Conservation (phyloP, 306 rosid species). For the Fragaria ananassa region DNA sequence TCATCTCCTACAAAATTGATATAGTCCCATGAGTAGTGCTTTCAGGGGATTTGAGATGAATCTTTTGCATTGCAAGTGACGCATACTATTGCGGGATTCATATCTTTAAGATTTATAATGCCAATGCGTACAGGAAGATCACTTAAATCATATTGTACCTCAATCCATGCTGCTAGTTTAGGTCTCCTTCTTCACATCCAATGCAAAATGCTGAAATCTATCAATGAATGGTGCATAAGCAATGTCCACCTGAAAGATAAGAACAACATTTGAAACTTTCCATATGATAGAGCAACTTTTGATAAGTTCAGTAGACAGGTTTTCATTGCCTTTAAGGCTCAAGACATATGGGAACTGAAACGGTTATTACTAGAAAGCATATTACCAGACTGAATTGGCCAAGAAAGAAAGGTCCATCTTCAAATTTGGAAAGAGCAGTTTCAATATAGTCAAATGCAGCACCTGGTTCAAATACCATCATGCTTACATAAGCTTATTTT, state of each 20-base stretch:
- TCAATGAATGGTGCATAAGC: slow-evolving; percentile 85
- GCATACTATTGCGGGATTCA: not conserved
- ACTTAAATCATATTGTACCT: slow-evolving; percentile 36
- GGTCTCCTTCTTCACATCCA: slow-evolving; percentile 69
- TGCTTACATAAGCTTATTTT: not conserved
- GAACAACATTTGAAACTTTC: not conserved
- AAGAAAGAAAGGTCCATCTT: slow-evolving; percentile 75
- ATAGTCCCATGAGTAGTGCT: not conserved
- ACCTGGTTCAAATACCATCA: slow-evolving; percentile 32
- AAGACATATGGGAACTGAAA: not conserved
- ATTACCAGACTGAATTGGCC: slow-evolving; percentile 76
- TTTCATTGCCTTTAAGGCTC: not conserved
- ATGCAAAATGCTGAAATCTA: slow-evolving; percentile 57
- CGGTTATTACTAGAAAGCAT: not conserved
- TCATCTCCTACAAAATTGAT: slow-evolving; percentile 8
- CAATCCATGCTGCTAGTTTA: slow-evolving; percentile 61
- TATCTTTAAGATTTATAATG: not conserved
- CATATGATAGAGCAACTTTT: not conserved
- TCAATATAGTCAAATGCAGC: slow-evolving; percentile 64
- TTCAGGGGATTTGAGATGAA: not conserved
- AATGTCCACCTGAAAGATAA: slow-evolving; percentile 67
- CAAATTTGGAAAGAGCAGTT: slow-evolving; percentile 67
- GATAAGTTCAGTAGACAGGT: not conserved
- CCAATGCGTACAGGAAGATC: not conserved
- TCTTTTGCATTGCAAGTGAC: not conserved